These are phyloP conservation scores for Ustilago sp. DNA, from an alignment of 1,284 basidiomycete genomes.

Conservation along the genomic window DNA sequence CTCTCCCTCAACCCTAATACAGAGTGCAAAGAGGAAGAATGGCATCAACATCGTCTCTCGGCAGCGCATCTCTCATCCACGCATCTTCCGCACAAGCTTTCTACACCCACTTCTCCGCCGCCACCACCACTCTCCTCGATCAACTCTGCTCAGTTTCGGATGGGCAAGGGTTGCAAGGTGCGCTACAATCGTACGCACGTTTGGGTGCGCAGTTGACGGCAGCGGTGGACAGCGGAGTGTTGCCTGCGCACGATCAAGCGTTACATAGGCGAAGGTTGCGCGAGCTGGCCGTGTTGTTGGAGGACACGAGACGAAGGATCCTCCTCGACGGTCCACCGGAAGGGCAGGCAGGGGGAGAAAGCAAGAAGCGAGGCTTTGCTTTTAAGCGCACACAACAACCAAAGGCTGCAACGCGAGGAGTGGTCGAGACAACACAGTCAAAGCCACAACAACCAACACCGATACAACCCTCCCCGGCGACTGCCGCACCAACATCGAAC, in stretches of 20 bases:
- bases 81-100: slow-evolving; percentile 33
- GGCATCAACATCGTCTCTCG: slow-evolving; percentile 39
- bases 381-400: slow-evolving; percentile 32
- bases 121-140: slow-evolving; percentile 8
- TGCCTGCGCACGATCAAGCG: slow-evolving; percentile 44
- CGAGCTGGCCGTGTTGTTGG: slow-evolving; percentile 8
- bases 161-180: slow-evolving; percentile 12
- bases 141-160: slow-evolving; percentile 3
- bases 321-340: too few relatives aligned
- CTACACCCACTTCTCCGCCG: slow-evolving; percentile 30
- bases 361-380: slow-evolving; percentile 22
- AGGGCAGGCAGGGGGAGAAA: not conserved
- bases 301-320: slow-evolving; percentile 14
- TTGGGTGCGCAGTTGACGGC: slow-evolving; percentile 26
- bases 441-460: not conserved
- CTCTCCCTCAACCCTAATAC: too few relatives aligned
- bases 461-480: not conserved
- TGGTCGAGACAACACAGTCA: not conserved
- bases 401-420: not conserved
- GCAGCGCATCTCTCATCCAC: slow-evolving; percentile 28
- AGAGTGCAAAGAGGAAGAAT: slow-evolving; percentile 5
- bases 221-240: slow-evolving; percentile 32
- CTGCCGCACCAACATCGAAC: not conserved
- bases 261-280: slow-evolving; percentile 34
- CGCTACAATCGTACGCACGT: slow-evolving; percentile 24